Evolutionary conservation across 202 grass and related monocot species (phyloP).

Genomic region (Hordeum pubiflorum): DNA sequence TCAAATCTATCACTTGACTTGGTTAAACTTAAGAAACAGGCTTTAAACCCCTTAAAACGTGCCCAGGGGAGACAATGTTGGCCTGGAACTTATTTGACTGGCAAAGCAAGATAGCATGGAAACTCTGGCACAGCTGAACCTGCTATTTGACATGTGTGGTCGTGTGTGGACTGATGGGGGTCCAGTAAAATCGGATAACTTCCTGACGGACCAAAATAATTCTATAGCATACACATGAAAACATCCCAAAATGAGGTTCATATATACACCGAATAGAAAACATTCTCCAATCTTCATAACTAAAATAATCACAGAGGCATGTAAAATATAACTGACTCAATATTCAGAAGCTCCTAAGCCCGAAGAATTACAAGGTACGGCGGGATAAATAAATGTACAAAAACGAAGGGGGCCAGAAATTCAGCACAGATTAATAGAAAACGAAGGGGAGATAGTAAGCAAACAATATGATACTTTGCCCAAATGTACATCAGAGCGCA

Average conservation of each 20-base stretch:
- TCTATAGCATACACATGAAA: background rate
- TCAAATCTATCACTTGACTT: background rate
- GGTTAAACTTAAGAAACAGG: background rate
- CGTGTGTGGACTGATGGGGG: background rate
- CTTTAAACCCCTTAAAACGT: background rate
- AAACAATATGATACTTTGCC: background rate
- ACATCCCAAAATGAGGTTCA: background rate
- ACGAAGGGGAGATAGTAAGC: background rate
- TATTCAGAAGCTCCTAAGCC: conserved; percentile 1
- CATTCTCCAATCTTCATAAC: background rate
- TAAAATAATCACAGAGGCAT: background rate
- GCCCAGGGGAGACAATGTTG: background rate
- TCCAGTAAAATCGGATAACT: background rate
- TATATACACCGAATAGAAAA: background rate
- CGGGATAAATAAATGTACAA: background rate
- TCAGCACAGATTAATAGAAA: background rate
- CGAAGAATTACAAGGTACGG: background rate
- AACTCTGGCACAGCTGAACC: background rate
- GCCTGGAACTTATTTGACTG: background rate
- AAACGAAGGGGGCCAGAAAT: background rate
- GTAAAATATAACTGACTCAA: background rate
- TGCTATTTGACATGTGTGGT: background rate
- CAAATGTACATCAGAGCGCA: conserved; percentile 16
- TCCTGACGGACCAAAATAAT: background rate
- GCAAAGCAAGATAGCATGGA: background rate